Evolutionary conservation across 805 yeast species (phyloP), one percentile per base, ranked within the genome.

Genomic region (Isabelozyma rhagii): DNA sequence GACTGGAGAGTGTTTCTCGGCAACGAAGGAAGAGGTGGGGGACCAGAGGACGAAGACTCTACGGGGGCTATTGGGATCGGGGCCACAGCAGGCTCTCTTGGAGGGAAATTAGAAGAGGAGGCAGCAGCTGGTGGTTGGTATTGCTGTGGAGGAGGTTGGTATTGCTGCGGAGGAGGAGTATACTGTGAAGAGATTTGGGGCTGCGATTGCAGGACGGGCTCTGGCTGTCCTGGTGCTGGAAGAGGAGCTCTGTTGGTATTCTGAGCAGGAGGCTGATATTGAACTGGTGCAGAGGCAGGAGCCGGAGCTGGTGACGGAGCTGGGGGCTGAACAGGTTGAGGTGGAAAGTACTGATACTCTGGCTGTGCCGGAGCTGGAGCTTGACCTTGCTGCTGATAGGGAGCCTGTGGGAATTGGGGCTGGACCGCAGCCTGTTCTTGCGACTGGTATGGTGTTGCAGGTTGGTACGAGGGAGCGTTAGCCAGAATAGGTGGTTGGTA

Each of bases 111-210:
- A 17, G 41, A 5, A 9, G 25, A 18, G n/a, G 48, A 17, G 34
- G 47, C 6, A 13, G 39, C 3, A 34, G 14, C 39, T 36, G 48
- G 43, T 34, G 50, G 49, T 38, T 53, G 47, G 0, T 25, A 38
- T 45, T 55, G 54, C 31, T 48, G 53, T 29, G 45, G 41, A 28
- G 38, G 50, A 10, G 42, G 43, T 28, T 38, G 47, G 14, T 34
- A 46, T 43, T 55, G 55, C 54, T 50, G 56, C 47, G 49, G 49
- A 52, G 31, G 64, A 47, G 27, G 64, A 57, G 52, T 46, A 59
- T 43, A 49, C 43, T 34, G 43, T 3, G 25, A 6, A 21, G 25
- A 21, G 25, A 5, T 3, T 6, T 21, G 25, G 25, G 25, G 25
- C 41, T 47, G 49, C 38, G 43, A 41, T 15, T 15, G 41, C 41